Evolutionary conservation across 768 basidiomycete genomes (phyloP).

Genomic region (Asterophora parasitica): DNA sequence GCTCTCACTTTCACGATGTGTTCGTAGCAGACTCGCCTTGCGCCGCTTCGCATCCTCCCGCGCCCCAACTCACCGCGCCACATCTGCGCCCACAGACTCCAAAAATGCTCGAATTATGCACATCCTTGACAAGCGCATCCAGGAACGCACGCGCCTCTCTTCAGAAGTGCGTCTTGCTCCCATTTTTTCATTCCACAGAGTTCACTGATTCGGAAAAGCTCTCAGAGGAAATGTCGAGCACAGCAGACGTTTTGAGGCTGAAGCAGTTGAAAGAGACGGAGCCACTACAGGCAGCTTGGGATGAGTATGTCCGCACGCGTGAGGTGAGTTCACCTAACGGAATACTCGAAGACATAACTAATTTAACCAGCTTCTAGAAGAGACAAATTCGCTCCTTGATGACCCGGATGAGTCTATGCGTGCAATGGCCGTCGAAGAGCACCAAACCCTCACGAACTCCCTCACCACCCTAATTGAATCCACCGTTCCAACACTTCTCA

Average conservation of each 20-base stretch:
- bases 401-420: slow-evolving; percentile 79
- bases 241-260: slow-evolving; percentile 53
- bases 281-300: slow-evolving; percentile 64
- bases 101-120: slow-evolving; percentile 50
- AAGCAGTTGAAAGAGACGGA: slow-evolving; percentile 68
- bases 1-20: slow-evolving; percentile 10
- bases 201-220: slow-evolving; percentile 29
- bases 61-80: neutral
- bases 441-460: slow-evolving; percentile 36
- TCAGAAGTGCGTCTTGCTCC: slow-evolving; percentile 33
- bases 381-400: slow-evolving; percentile 53
- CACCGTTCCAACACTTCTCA: slow-evolving; percentile 66
- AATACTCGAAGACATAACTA: neutral
- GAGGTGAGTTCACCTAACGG: slow-evolving; percentile 34
- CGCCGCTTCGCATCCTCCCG: slow-evolving; percentile 3
- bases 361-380: slow-evolving; percentile 57
- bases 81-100: slow-evolving; percentile 24
- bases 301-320: slow-evolving; percentile 49
- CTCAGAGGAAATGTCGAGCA: slow-evolving; percentile 46
- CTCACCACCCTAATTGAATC: slow-evolving; percentile 31
- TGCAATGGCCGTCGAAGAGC: slow-evolving; percentile 66
- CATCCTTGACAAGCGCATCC: slow-evolving; percentile 49
- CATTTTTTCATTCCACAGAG: neutral
- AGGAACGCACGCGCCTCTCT: slow-evolving; percentile 41
- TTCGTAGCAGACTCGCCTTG: slow-evolving; percentile 1